phyloP scores from a whole-genome alignment of 495 filamentous ascomycete species.

The Xylaria sp. region DNA sequence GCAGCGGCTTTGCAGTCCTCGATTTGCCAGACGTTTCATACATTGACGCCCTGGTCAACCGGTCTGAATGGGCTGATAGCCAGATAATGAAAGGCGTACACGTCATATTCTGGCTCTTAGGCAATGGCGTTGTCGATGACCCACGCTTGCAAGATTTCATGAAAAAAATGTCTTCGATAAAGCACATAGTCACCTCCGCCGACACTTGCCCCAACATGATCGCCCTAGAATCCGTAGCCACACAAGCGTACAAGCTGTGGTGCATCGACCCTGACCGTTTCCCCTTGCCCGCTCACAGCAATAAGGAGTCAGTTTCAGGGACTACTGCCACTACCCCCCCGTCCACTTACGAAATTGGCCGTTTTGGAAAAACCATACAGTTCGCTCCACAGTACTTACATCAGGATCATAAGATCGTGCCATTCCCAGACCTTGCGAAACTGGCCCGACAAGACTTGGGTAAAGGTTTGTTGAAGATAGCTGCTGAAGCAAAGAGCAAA shows the following conservation, averaged over 20 bases:
- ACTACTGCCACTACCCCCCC: slow-evolving; percentile 22
- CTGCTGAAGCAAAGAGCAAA: slow-evolving; percentile 51
- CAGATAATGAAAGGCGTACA: slow-evolving; percentile 70
- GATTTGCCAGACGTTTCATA: slow-evolving; percentile 76
- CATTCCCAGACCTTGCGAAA: slow-evolving; percentile 60
- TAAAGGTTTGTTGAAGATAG: slow-evolving; percentile 58
- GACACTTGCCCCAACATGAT: slow-evolving; percentile 77
- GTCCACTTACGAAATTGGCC: slow-evolving; percentile 36
- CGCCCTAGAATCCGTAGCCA: slow-evolving; percentile 67
- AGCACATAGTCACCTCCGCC: slow-evolving; percentile 77
- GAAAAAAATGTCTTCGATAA: slow-evolving; percentile 58
- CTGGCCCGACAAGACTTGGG: slow-evolving; percentile 35
- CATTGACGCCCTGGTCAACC: slow-evolving; percentile 67
- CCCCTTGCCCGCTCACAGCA: slow-evolving; percentile 67
- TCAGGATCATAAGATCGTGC: slow-evolving; percentile 54
- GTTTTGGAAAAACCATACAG: slow-evolving; percentile 56
- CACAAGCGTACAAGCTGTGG: slow-evolving; percentile 68
- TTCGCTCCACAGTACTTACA: slow-evolving; percentile 70
- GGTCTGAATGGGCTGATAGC: slow-evolving; percentile 74
- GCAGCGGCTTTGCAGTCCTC: slow-evolving; percentile 73
- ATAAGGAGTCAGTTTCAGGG: slow-evolving; percentile 36
- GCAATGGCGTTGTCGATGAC: slow-evolving; percentile 68
- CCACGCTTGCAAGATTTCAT: slow-evolving; percentile 72
- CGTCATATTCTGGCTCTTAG: slow-evolving; percentile 82
- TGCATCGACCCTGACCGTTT: slow-evolving; percentile 74